Evolutionary conservation across 805 yeast genomes (phyloP), one percentile per base, ranked within the genome.

Genomic region (Phaffomyces antillensis): DNA sequence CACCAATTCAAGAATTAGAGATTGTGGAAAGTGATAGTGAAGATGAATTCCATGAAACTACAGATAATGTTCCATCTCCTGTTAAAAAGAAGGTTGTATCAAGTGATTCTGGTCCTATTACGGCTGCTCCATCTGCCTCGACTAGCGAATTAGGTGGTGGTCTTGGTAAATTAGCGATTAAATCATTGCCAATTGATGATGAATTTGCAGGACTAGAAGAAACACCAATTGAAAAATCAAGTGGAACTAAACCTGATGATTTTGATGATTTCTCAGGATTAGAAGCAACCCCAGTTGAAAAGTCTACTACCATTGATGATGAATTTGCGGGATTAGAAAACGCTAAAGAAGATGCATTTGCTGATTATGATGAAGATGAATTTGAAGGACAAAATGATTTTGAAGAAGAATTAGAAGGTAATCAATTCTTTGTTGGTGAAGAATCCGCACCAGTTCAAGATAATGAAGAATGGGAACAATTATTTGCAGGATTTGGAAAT

Each of bases 381-480:
- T 46, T 56, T 32, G 50, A 48, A 23, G 43, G 53, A 33, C 56
- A 42, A 12, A 42, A 38, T 24, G 48, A 52, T 33, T 48, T 53
- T 32, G 49, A 46, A 23, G 53, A 53, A 15, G 56, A 52, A 9
- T 37, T 52, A 9, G 63, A 59, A 24, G 59, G 47, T 7, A 43
- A 53, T 7, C 41, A 53, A 2, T 52, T 54, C 52, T 51, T 48
- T 32, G 65, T 61, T 35, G 46, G 58, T 18, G 64, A 52, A 5
- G 51, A 41, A 4, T 32, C 16, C 5, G n/a, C 24, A 31, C 40
- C 44, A 31, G n/a, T 9, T 17, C n/a, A 56, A 48, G 64, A 57
- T 47, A 66, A 63, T 28, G 95, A 87, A 56, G 97, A 89, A 62
- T 89, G 97, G 97, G 96, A 89, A 58, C 90, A 87, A 65, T 74